A percentile compares a stretch with the other conserved stretches of the same genome.
phyloP scores from a whole-genome alignment of 345 rosid species.

The Cardamine chenopodiifolia region DNA sequence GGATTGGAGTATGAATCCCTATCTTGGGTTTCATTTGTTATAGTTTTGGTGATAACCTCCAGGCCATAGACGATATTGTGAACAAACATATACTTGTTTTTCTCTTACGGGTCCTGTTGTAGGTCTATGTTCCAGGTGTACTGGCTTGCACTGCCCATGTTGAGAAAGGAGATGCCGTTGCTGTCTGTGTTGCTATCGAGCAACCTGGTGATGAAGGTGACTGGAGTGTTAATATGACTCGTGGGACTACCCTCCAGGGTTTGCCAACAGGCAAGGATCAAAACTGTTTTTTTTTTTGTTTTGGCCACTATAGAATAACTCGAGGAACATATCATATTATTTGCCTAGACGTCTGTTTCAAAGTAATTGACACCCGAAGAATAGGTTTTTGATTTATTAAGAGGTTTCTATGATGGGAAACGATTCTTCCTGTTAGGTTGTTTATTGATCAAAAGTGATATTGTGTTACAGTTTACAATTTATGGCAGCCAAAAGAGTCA shows the following conservation, averaged over 20 bases:
- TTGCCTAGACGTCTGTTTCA: not conserved
- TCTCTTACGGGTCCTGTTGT: conserved; percentile 40
- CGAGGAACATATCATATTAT: conserved; percentile 11
- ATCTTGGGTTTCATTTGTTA: not conserved
- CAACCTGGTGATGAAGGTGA: conserved; percentile 67
- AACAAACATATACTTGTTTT: not conserved
- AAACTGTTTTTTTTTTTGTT: conserved; percentile 1
- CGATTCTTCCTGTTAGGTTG: not conserved
- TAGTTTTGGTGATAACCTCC: not conserved
- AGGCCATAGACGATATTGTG: not conserved
- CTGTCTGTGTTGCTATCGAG: conserved; percentile 94
- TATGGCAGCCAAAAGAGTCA: conserved; percentile 13
- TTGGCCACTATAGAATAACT: not conserved
- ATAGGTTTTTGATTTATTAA: not conserved
- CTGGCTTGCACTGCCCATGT: conserved; percentile 97
- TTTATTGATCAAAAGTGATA: not conserved
- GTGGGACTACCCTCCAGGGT: conserved; percentile 92
- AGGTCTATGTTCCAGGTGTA: conserved; percentile 97
- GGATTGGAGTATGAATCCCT: conserved; percentile 2
- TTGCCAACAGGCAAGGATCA: conserved; percentile 60
- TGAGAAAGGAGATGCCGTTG: conserved; percentile 89
- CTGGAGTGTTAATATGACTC: conserved; percentile 82
- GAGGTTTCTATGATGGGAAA: not conserved
- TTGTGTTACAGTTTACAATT: not conserved
- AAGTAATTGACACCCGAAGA: not conserved